Evolutionary conservation across 1,284 basidiomycete species (phyloP), one percentile per base, ranked within the genome.

Genomic region (Marasmius sp.): DNA sequence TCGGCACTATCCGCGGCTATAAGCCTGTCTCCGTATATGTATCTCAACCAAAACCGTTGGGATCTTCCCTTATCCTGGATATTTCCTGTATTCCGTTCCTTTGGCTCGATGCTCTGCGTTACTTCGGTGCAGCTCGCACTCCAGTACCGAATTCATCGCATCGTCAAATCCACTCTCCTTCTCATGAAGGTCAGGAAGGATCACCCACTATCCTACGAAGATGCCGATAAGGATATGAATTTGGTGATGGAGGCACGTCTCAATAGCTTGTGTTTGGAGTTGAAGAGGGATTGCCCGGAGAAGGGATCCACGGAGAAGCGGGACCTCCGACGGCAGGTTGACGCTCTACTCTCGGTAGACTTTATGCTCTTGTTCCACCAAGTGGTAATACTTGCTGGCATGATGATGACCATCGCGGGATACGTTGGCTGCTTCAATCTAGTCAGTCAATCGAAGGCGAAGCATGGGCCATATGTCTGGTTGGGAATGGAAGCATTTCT

Each of bases 371-470:
- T n/a, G 4, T 0, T 11, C 3, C 39, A 47, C 10, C 55, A 49
- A 22, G 39, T 56, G n/a, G 14, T 48, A 18, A 2, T 63, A 27
- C 14, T 60, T 1, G 22, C 59, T 20, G 58, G 62, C 1, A 55
- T 60, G n/a, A 0, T 33, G 10, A 57, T 56, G 52, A 58, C 34
- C 22, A 12, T 57, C 5, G 49, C 56, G 14, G 58, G 62, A 3
- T 63, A 63, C 22, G 20, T 63, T 11, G 62, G 62, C 9, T 63
- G 62, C 18, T 63, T 60, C 43, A 39, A 53, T 6, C 49, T 63
- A 16, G 59, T 63, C 12, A 53, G 36, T 14, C 1, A 58, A 33
- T 45, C 45, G 4, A 37, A 48, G 3, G 22, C 34, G 7, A n/a
- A 36, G 12, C 20, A 50, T 58, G 45, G 27, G 27, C 50, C 57